Percentiles rank a stretch among this genome's conserved stretches.
Evolutionary conservation across 257 asterid species (phyloP).

Genomic region (Jaltomata sinuosa): DNA sequence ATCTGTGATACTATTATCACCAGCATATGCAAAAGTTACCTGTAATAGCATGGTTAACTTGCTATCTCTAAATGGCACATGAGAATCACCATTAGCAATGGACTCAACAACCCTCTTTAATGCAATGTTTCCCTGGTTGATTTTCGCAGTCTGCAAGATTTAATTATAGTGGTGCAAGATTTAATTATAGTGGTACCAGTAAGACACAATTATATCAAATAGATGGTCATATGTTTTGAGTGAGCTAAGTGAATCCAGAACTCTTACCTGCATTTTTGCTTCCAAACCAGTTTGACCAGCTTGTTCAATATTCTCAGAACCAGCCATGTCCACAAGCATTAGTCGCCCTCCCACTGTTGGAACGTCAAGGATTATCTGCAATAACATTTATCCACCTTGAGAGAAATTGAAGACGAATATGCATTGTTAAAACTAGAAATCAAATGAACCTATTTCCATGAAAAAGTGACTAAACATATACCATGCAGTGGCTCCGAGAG

Average conservation of each 20-base stretch:
- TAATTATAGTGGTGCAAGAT: conserved; percentile 27
- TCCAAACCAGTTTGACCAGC: conserved; percentile 90
- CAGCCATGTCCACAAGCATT: conserved; percentile 98
- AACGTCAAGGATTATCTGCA: conserved; percentile 79
- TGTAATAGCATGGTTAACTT: conserved; percentile 98
- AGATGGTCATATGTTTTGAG: not conserved
- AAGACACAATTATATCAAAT: not conserved
- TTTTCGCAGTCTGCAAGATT: conserved; percentile 70
- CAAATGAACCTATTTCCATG: not conserved
- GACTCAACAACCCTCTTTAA: conserved; percentile 92
- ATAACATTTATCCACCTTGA: not conserved
- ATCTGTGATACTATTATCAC: not conserved
- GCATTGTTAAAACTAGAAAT: not conserved
- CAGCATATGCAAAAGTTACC: conserved; percentile 21
- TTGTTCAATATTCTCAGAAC: conserved; percentile 95
- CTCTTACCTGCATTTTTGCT: conserved; percentile 81
- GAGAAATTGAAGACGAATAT: not conserved
- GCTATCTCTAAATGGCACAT: conserved; percentile 96
- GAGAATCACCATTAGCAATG: conserved; percentile 93
- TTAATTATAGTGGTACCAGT: not conserved
- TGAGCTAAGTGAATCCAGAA: not conserved
- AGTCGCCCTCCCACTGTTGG: conserved; percentile 94
- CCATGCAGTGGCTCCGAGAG: conserved; percentile 98
- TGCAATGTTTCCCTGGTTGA: conserved; percentile 88
- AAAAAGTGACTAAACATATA: conserved; percentile 6